phyloP scores from a whole-genome alignment of 1,284 basidiomycete genomes.

The Trichosporon sp. region DNA sequence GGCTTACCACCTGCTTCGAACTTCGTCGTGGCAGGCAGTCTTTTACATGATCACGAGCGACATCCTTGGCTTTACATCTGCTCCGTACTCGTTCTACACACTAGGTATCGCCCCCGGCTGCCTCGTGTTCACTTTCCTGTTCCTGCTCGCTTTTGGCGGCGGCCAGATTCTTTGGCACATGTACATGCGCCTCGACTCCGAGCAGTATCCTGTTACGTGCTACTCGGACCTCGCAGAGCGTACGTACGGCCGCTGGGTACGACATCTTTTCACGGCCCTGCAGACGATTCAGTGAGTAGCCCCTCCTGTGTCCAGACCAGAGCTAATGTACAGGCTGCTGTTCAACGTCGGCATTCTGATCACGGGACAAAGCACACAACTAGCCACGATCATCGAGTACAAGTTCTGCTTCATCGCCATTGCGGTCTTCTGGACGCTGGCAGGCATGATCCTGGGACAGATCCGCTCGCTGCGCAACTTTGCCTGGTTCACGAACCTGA shows the following conservation, averaged over 20 bases:
- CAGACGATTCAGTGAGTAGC: constrained; percentile 14
- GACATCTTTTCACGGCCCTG: constrained; percentile 13
- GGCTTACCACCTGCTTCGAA: constrained; percentile 14
- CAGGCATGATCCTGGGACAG: constrained; percentile 8
- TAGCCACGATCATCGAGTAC: constrained; percentile 9
- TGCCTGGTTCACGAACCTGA: constrained; percentile 9
- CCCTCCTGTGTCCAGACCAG: not conserved
- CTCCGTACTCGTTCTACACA: constrained; percentile 33
- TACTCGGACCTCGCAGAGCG: constrained; percentile 21
- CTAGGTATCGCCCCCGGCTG: constrained; percentile 29
- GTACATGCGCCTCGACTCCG: constrained; percentile 19
- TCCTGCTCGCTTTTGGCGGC: constrained; percentile 10
- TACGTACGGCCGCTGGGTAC: constrained; percentile 7
- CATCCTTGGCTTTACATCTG: constrained; percentile 40
- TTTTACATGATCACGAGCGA: constrained; percentile 21
- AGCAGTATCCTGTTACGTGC: constrained; percentile 15
- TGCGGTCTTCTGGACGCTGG: constrained; percentile 4
- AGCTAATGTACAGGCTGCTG: constrained; percentile 2
- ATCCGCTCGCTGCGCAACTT: constrained; percentile 15
- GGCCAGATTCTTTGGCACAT: constrained; percentile 21
- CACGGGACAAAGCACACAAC: constrained; percentile 5
- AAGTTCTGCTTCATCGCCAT: constrained; percentile 16
- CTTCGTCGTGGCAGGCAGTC: constrained; percentile 15
- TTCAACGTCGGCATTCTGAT: constrained; percentile 13
- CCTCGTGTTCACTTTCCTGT: constrained; percentile 20